phyloP scores from a whole-genome alignment of 2,329 filamentous ascomycete species.

The Domatiomyces catenatus region DNA sequence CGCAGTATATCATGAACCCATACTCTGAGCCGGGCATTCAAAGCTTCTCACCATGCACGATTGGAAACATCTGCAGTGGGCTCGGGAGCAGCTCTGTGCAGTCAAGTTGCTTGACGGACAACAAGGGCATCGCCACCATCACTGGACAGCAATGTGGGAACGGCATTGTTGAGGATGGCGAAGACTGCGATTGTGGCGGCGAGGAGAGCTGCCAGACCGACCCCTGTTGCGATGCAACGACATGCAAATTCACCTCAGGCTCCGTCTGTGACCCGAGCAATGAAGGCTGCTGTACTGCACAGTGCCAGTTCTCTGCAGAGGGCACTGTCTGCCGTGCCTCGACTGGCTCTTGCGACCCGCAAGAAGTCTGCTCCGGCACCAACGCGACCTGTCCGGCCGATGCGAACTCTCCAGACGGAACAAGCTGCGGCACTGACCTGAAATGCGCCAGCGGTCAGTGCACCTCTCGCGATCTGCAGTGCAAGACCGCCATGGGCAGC shows the following conservation, averaged over 20 bases:
- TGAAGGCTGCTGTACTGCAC: conserved; percentile 29
- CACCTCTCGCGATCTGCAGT: conserved; percentile 81
- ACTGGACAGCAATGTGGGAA: conserved; percentile 82
- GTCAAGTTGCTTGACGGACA: conserved; percentile 64
- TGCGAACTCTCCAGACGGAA: conserved; percentile 51
- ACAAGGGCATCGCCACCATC: conserved; percentile 67
- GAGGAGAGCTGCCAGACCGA: conserved; percentile 55
- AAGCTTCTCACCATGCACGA: conserved; percentile 69
- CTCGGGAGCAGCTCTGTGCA: conserved; percentile 64
- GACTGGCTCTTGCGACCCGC: conserved; percentile 68
- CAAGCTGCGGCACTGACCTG: conserved; percentile 55
- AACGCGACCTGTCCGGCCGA: conserved; percentile 62
- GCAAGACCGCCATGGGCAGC: conserved; percentile 65
- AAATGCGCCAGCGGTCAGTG: conserved; percentile 85
- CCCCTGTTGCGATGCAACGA: conserved; percentile 66
- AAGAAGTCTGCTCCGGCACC: conserved; percentile 65
- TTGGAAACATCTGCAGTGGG: conserved; percentile 88
- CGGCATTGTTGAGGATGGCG: conserved; percentile 84
- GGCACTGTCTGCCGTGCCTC: conserved; percentile 64
- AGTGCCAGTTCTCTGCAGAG: conserved; percentile 33
- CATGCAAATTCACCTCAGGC: conserved; percentile 64
- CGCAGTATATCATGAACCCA: conserved; percentile 90
- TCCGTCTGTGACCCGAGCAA: conserved; percentile 56
- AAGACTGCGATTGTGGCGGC: conserved; percentile 93
- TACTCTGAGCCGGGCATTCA: conserved; percentile 60